Percentiles rank a stretch among this genome's conserved stretches.
phyloP scores from a whole-genome alignment of 495 filamentous ascomycete species.

The Penicillium paradoxum region DNA sequence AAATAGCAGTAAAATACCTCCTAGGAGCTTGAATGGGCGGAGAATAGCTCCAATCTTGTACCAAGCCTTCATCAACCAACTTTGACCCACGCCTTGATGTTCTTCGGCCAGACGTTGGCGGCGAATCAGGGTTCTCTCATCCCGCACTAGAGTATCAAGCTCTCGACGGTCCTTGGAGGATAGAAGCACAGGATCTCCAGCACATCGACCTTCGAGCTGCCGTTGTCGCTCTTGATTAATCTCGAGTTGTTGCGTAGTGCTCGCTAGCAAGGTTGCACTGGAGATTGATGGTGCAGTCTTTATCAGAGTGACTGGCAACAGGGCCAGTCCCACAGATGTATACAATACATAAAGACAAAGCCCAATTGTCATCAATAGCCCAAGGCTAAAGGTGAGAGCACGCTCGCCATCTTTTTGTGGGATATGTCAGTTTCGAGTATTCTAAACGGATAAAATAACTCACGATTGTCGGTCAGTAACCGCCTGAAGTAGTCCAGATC shows the following conservation, averaged over 20 bases:
- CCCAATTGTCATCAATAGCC: constrained; percentile 78
- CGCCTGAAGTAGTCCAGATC: constrained; percentile 90
- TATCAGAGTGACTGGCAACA: constrained; percentile 84
- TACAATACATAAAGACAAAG: constrained; percentile 82
- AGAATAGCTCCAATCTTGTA: constrained; percentile 71
- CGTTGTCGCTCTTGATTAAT: constrained; percentile 85
- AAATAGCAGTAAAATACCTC: constrained; percentile 70
- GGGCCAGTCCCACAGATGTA: constrained; percentile 80
- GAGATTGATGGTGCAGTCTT: constrained; percentile 83
- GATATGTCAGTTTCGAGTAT: constrained; percentile 3
- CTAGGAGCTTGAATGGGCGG: constrained; percentile 79
- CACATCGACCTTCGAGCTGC: constrained; percentile 81
- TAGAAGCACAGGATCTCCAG: constrained; percentile 67
- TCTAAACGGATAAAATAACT: constrained; percentile 22
- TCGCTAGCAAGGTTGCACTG: constrained; percentile 65
- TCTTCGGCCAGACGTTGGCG: constrained; percentile 84
- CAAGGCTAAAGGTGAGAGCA: constrained; percentile 81
- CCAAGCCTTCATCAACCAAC: constrained; percentile 66
- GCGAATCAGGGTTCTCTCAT: constrained; percentile 87
- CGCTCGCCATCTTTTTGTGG: constrained; percentile 75
- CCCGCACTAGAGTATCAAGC: constrained; percentile 76
- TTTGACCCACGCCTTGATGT: constrained; percentile 64
- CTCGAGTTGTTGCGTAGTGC: constrained; percentile 72
- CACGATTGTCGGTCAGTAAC: constrained; percentile 75
- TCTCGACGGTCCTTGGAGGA: constrained; percentile 82